A percentile compares a stretch with the other conserved stretches of the same genome.
Evolutionary conservation across 192 early-diverging fungal genomes (phyloP).

Genomic region (Podila epicladia): DNA sequence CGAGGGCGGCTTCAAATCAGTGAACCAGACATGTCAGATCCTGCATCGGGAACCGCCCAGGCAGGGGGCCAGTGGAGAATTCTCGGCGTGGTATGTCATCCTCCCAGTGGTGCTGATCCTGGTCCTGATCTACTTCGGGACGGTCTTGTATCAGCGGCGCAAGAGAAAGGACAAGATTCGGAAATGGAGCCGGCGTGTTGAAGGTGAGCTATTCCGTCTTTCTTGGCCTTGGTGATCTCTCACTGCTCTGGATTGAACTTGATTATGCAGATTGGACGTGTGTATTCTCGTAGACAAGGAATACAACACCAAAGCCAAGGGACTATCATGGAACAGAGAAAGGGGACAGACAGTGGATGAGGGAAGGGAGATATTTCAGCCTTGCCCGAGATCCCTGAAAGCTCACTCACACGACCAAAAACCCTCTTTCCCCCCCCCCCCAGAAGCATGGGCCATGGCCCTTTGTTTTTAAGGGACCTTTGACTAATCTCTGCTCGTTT

Average conservation of each 20-base stretch:
- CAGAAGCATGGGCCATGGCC: too few species aligned
- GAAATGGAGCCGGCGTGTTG: constrained; percentile 31
- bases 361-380: background rate
- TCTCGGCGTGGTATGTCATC: constrained; percentile 38
- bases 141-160: constrained; percentile 29
- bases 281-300: background rate
- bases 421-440: too few species aligned
- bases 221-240: background rate
- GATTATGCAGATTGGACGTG: background rate
- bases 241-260: background rate
- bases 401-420: too few species aligned
- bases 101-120: constrained; percentile 20
- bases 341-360: background rate
- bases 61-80: background rate
- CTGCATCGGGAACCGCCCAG: constrained; percentile 4
- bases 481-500: background rate
- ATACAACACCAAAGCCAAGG: background rate
- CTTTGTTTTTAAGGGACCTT: background rate
- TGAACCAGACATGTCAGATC: constrained; percentile 36
- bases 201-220: constrained; percentile 18
- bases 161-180: constrained; percentile 22
- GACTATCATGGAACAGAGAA: background rate
- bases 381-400: too few species aligned
- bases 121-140: constrained; percentile 26
- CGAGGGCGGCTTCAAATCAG: constrained; percentile 15